Conservation (phyloP, 2,329 filamentous ascomycete genomes). For the Epichloe baconii region DNA sequence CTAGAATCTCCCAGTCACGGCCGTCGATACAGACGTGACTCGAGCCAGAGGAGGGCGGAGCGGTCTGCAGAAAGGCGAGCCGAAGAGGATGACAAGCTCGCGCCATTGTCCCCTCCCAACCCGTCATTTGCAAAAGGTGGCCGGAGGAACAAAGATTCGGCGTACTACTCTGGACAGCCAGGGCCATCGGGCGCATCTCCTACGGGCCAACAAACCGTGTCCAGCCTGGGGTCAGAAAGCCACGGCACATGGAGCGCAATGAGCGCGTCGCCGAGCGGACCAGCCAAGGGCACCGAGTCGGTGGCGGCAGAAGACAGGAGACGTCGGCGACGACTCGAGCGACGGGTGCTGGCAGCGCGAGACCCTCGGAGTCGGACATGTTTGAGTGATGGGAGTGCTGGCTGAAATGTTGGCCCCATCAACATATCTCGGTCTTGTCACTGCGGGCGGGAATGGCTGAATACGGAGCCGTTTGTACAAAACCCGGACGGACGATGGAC, state of each 20-base stretch:
- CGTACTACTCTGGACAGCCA: slow-evolving; percentile 44
- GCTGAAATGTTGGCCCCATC: not conserved
- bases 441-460: not conserved
- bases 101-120: slow-evolving; percentile 39
- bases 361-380: slow-evolving; percentile 24
- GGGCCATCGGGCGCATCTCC: slow-evolving; percentile 29
- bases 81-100: slow-evolving; percentile 26
- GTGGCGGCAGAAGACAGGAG: slow-evolving; percentile 37
- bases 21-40: slow-evolving; percentile 40
- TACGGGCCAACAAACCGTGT: slow-evolving; percentile 28
- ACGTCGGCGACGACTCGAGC: slow-evolving; percentile 42
- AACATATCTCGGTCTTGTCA: too few species aligned
- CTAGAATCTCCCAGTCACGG: slow-evolving; percentile 35
- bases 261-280: slow-evolving; percentile 32
- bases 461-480: not conserved
- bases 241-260: slow-evolving; percentile 42
- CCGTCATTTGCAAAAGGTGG: slow-evolving; percentile 41
- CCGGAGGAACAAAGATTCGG: slow-evolving; percentile 42
- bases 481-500: not conserved
- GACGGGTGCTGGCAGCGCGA: slow-evolving; percentile 27
- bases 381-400: slow-evolving; percentile 17
- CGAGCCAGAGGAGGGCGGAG: slow-evolving; percentile 33
- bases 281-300: slow-evolving; percentile 20
- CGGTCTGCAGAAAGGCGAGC: slow-evolving; percentile 31
- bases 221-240: slow-evolving; percentile 35